A percentile compares a stretch with the other conserved stretches of the same genome.
Evolutionary conservation across 306 rosid species (phyloP).

Genomic region (Fragaria iinumae): DNA sequence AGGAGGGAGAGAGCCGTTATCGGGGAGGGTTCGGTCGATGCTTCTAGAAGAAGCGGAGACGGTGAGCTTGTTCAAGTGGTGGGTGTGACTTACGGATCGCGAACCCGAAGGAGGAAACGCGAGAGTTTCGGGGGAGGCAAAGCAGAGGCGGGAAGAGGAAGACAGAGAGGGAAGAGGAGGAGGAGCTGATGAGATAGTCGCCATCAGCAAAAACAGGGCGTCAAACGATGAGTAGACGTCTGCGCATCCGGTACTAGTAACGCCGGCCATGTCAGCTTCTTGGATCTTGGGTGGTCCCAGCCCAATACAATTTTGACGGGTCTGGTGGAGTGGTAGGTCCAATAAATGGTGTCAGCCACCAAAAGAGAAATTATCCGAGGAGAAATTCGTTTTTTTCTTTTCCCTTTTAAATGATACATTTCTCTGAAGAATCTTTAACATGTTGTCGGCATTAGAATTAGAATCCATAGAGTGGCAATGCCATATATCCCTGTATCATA

Average conservation of each 20-base stretch:
- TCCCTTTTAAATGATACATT: too few species aligned
- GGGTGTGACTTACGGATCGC: slow-evolving; percentile 16
- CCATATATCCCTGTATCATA: too few species aligned
- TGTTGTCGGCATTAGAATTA: too few species aligned
- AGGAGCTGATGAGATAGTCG: background rate
- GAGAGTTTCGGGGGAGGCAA: slow-evolving; percentile 9
- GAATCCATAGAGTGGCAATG: too few species aligned
- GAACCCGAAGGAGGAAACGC: background rate
- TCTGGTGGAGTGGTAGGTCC: too few species aligned
- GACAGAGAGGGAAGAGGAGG: background rate
- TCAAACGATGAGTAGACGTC: background rate
- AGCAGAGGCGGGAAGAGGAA: background rate
- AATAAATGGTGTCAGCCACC: too few species aligned
- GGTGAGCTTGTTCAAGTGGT: slow-evolving; percentile 28
- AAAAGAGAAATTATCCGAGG: too few species aligned
- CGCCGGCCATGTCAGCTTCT: too few species aligned
- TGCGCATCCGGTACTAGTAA: background rate
- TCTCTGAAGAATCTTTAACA: too few species aligned
- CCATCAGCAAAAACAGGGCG: background rate
- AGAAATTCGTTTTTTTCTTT: too few species aligned
- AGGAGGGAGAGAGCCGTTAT: slow-evolving; percentile 31
- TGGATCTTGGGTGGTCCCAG: too few species aligned
- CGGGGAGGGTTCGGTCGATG: slow-evolving; percentile 17
- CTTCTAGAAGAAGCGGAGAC: slow-evolving; percentile 37
- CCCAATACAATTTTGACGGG: too few species aligned